Evolutionary conservation across 306 rosid genomes (phyloP), one percentile per base, ranked within the genome.

Genomic region (Ziziphus jujuba): DNA sequence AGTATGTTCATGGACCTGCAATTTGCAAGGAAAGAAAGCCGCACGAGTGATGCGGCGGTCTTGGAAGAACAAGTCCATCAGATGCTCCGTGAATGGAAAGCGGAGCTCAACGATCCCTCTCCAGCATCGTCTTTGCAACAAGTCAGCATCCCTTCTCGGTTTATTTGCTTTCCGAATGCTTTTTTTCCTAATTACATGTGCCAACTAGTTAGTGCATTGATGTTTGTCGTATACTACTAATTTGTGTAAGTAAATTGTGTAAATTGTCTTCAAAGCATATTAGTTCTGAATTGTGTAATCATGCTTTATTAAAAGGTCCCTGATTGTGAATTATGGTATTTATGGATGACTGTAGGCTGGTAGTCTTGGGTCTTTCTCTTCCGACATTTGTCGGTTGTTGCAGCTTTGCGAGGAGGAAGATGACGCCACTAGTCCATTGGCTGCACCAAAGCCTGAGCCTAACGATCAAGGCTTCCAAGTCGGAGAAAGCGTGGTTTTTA

Each of bases 51-150:
- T 72, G 88, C 79, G 33, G 69, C 92, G 0, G 87, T 93, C 14
- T 92, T 93, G 6, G 99, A 93, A 86, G 99, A 93, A 59, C 99
- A 93, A 78, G 96, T 93, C 48, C 91, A 90, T 84, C 96, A 88
- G 86, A 93, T 93, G 99, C 99, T 93, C 71, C 99, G 97, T 2
- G 99, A 93, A 72, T 93, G 99, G 99, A 93, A 90, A 84, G 67
- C 96, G 1, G 99, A 93, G 82, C 99, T 93, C 63, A 93, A 88
- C 22, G 97, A 93, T 75, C 92, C 99, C 48, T 88, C 99, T 51
- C 96, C 97, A 3, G 95, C 96, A 51, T 90, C 99, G 61, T 93
- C 99, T 23, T 77, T 93, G 84, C 97, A 93, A 81, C 97, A 90
- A 81, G 98, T 93, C 65, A 86, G 93, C 79, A 51, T 65, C 57